phyloP scores from a whole-genome alignment of 495 filamentous ascomycete species.

The Hyphodiscus hymeniophilus region DNA sequence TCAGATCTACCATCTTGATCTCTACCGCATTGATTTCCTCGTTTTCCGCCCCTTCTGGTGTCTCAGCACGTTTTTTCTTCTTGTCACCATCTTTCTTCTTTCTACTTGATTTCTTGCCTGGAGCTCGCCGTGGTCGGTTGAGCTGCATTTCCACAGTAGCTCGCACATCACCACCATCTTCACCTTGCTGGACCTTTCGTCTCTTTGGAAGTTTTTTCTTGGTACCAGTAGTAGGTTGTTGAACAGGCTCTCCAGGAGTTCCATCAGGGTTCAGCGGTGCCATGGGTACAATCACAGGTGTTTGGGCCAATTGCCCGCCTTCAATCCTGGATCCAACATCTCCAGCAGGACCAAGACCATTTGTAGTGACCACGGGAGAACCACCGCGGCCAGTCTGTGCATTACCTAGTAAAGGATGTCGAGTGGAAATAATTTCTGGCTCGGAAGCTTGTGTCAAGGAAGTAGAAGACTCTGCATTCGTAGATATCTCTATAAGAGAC shows the following conservation, averaged over 20 bases:
- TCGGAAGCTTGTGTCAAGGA: too few relatives aligned
- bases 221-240: slow-evolving; percentile 14
- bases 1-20: slow-evolving; percentile 78
- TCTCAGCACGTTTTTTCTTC: slow-evolving; percentile 40
- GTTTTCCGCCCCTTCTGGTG: slow-evolving; percentile 70
- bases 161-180: slow-evolving; percentile 16
- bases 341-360: slow-evolving; percentile 9
- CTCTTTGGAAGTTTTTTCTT: slow-evolving; percentile 15
- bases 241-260: slow-evolving; percentile 25
- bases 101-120: not conserved
- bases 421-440: too few relatives aligned
- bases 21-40: slow-evolving; percentile 58
- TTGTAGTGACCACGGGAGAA: not conserved
- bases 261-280: slow-evolving; percentile 20
- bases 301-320: slow-evolving; percentile 3
- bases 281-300: slow-evolving; percentile 12
- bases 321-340: not conserved
- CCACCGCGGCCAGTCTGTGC: too few relatives aligned
- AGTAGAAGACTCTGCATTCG: not conserved
- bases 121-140: slow-evolving; percentile 3
- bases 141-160: slow-evolving; percentile 14
- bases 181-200: slow-evolving; percentile 15
- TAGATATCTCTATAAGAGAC: not conserved
- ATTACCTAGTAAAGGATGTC: too few relatives aligned
- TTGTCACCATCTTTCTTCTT: slow-evolving; percentile 24